These are phyloP conservation scores for Aquilaria yunnanensis DNA, from an alignment of 345 rosid genomes.

Conservation along the genomic window DNA sequence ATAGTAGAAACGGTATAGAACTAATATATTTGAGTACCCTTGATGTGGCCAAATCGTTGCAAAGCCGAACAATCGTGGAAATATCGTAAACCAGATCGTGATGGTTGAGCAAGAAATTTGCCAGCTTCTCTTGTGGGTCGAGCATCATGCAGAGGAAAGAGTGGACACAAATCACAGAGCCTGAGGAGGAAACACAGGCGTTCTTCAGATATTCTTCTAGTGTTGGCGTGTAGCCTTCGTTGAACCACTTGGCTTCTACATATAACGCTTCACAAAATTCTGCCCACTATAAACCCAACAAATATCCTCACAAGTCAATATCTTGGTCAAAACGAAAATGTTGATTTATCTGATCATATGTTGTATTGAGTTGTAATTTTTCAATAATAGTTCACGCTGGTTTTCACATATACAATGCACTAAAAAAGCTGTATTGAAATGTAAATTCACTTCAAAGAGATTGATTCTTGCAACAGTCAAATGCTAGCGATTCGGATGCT, in stretches of 20 bases:
- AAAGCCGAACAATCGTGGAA: conserved; percentile 35
- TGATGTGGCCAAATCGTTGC: conserved; percentile 45
- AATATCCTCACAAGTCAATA: not conserved
- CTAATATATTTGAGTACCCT: conserved; percentile 16
- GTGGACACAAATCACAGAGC: conserved; percentile 25
- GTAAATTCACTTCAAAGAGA: too few species aligned
- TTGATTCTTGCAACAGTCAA: too few species aligned
- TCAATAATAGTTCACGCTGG: too few species aligned
- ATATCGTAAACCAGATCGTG: conserved; percentile 26
- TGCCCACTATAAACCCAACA: conserved; percentile 33
- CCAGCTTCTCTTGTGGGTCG: conserved; percentile 8
- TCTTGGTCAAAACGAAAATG: not conserved
- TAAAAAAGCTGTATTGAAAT: too few species aligned
- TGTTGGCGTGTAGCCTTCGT: conserved; percentile 25
- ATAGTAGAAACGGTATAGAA: too few species aligned
- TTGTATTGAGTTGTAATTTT: too few species aligned
- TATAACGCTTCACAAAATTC: conserved; percentile 40
- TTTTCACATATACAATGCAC: too few species aligned
- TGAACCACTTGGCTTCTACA: conserved; percentile 47
- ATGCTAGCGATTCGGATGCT: too few species aligned
- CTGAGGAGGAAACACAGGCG: conserved; percentile 40
- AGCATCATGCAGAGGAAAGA: conserved; percentile 20
- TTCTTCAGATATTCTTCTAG: conserved; percentile 36
- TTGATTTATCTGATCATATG: not conserved
- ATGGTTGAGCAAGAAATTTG: conserved; percentile 3